Base-by-base conservation (phyloP, 164 flowering plant species). In the Paratinospora sagittata region DNA sequence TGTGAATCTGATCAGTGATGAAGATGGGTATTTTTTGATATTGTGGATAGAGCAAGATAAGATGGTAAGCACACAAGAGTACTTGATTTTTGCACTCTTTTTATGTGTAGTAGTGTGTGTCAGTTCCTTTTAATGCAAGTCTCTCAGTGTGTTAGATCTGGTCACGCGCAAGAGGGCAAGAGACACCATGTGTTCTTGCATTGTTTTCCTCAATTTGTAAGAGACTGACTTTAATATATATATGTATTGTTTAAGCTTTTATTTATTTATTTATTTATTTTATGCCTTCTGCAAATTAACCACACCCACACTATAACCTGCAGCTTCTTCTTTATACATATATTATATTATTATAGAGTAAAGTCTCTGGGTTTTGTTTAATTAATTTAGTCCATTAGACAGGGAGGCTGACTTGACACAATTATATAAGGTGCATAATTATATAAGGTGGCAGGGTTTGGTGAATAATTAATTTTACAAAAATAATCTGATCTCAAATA, bases 161-260 rank as follows among this genome's bases (percentile, higher is more conserved):
- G 72, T 75, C 82, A 77, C 80, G 80, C 80, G 76, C 65, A 57
- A 43, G n/a, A n/a, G 67, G 39, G 74, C 41, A 66, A 52, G 78
- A 71, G 69, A 67, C 73, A 72, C 78, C 91, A 89, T 88, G 92
- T 87, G 89, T 83, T 27, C 65, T 63, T 85, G 84, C 88, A 83
- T 80, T 83, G 84, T 87, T 86, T 85, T 80, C 83, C 81, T 68
- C 64, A 63, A 60, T 3, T 24, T 27, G 13, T 52, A 1, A 27
- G 27, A n/a, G 66, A n/a, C 30, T 17, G 10, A 23, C 26, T 67
- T 45, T 26, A 41, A 23, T 37, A 27, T 37, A 65, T 58, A 21
- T 45, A 47, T 11, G 43, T n/a, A 52, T 11, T 52, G 6, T 49
- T 49, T n/a, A n/a, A n/a, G n/a, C n/a, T n/a, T n/a, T n/a, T n/a